phyloP scores from a whole-genome alignment of 495 filamentous ascomycete genomes.

The Hypoxylon perforatum region DNA sequence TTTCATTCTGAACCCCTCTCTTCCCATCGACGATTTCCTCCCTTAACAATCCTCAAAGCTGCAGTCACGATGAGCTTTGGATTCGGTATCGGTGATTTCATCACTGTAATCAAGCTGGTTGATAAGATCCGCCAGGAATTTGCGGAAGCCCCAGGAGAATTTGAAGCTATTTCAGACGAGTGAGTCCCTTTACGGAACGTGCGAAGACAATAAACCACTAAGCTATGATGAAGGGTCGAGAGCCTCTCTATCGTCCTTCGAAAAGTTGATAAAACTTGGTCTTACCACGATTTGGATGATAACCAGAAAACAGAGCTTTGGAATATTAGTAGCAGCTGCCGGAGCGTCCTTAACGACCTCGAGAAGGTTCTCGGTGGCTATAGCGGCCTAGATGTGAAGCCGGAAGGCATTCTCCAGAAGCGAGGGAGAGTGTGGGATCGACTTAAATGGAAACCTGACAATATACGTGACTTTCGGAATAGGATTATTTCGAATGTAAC shows the following conservation, averaged over 20 bases:
- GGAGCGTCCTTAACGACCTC: slow-evolving; percentile 9
- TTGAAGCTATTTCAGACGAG: slow-evolving; percentile 41
- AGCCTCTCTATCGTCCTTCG: slow-evolving; percentile 40
- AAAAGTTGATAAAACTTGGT: slow-evolving; percentile 28
- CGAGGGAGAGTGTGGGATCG: slow-evolving; percentile 41
- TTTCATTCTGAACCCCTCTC: too few relatives aligned
- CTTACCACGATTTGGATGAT: neutral
- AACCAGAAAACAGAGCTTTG: slow-evolving; percentile 1
- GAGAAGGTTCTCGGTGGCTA: slow-evolving; percentile 20
- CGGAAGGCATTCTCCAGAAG: neutral
- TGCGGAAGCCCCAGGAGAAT: slow-evolving; percentile 43
- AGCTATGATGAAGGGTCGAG: slow-evolving; percentile 20
- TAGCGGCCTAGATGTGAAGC: slow-evolving; percentile 4
- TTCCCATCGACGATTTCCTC: too few relatives aligned
- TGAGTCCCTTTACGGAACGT: neutral
- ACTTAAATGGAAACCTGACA: slow-evolving; percentile 47
- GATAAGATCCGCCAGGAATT: slow-evolving; percentile 44
- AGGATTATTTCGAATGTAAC: slow-evolving; percentile 40
- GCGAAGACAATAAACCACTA: neutral
- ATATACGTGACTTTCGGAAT: slow-evolving; percentile 41
- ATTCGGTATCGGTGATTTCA: slow-evolving; percentile 45
- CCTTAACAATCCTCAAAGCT: too few relatives aligned
- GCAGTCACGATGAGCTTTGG: slow-evolving; percentile 52
- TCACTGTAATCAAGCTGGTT: slow-evolving; percentile 40
- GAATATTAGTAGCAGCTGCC: neutral